Base-by-base conservation (phyloP, 225 moss, liverwort and hornwort genomes). In the Rhytidiadelphus loreus region DNA sequence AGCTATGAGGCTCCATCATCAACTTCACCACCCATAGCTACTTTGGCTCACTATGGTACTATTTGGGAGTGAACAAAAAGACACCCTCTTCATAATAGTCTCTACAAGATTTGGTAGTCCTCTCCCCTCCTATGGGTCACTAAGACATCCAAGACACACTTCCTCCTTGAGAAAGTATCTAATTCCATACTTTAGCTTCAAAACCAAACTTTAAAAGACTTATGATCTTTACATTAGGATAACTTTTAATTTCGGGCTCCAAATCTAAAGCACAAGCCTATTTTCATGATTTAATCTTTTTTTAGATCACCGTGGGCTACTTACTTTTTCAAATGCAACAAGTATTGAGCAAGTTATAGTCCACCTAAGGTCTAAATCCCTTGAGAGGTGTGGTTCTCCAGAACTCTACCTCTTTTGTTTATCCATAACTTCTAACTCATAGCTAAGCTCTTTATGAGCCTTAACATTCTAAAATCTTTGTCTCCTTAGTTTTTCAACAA, bases 131-230 rank as follows among this genome's bases (percentile, higher is more conserved):
- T n/a, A 12, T n/a, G 0, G 12, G 4, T 68, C 13, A 68, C 4
- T 0, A 2, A 68, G n/a, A 68, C 11, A 68, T 22, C 13, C 12
- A 22, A n/a, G 4, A 68, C 4, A 22, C 22, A 22, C 2, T 68
- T n/a, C 4, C 0, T 22, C n/a, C n/a, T n/a, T n/a, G n/a, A n/a
- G 7, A n/a, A n/a, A 6, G 1, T 13, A 68, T 1, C 0, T 2
- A 2, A n/a, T 22, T 23, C n/a, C 2, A 68, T 68, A 4, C 12
- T 0, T n/a, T n/a, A 4, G 2, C 4, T 2, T 68, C 7, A 23
- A 39, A 66, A 13, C 2, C 0, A 0, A 69, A 13, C 0, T 39
- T 1, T 39, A 39, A 1, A 24, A 0, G 7, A 39, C 2, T 69
- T 3, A 13, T 8, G 3, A 69, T 69, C 39, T 69, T 39, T 0